Evolutionary conservation across 306 rosid species (phyloP).

Genomic region (Dryas drummondii): DNA sequence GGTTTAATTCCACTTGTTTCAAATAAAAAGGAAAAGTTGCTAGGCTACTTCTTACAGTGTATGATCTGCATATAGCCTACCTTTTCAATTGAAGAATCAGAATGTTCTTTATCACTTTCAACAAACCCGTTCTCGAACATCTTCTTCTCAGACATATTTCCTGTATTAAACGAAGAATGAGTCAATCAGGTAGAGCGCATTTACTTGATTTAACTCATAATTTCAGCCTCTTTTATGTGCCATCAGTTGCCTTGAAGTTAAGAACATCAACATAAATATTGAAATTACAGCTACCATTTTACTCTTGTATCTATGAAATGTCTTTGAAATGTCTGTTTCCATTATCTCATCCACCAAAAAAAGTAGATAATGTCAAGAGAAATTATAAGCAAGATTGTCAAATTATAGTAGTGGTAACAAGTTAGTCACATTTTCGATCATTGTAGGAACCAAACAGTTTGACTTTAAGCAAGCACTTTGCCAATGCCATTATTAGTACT

Average conservation of each 20-base stretch:
- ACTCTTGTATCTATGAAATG: neutral
- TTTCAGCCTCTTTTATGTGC: neutral
- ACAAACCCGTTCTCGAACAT: slow-evolving; percentile 23
- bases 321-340: neutral
- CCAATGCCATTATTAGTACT: neutral
- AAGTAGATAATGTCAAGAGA: neutral
- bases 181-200: neutral
- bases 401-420: neutral
- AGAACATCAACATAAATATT: neutral
- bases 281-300: neutral
- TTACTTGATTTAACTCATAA: neutral
- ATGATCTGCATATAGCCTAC: slow-evolving; percentile 28
- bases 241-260: neutral
- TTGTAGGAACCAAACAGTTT: neutral
- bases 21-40: slow-evolving; percentile 2
- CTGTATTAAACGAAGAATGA: slow-evolving; percentile 24
- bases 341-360: neutral
- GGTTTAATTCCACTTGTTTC: neutral
- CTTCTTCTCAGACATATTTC: slow-evolving; percentile 36
- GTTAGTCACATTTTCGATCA: neutral
- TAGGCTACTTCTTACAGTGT: neutral
- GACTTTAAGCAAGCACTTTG: neutral
- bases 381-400: neutral
- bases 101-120: slow-evolving; percentile 28
- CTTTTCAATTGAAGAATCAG: slow-evolving; percentile 35